Percentiles rank a stretch among this genome's conserved stretches.
These are phyloP conservation scores for Fremontodendron californicum DNA, from an alignment of 345 rosid species.

Conservation along the genomic window DNA sequence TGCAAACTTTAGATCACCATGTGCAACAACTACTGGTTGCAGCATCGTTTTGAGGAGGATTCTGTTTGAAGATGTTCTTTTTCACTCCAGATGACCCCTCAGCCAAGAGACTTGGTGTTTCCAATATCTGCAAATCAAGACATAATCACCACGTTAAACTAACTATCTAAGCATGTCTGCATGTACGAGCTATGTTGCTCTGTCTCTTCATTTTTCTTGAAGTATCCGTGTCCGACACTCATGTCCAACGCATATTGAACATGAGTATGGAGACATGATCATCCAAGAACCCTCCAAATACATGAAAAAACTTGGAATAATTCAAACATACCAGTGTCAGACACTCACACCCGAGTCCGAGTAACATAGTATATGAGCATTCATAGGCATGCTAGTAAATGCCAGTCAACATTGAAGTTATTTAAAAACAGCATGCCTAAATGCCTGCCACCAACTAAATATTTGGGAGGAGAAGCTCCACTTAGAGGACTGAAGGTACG, in stretches of 20 bases:
- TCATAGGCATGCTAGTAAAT: background rate
- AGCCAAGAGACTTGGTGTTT: constrained; percentile 73
- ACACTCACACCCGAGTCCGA: too few relatives aligned
- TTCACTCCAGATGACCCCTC: constrained; percentile 72
- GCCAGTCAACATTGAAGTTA: background rate
- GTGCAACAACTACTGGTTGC: constrained; percentile 60
- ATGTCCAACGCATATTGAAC: too few relatives aligned
- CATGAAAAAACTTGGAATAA: too few relatives aligned
- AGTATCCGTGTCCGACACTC: too few relatives aligned
- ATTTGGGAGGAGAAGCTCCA: background rate
- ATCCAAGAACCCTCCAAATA: too few relatives aligned
- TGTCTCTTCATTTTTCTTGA: too few relatives aligned
- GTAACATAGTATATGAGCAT: too few relatives aligned
- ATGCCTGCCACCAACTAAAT: background rate
- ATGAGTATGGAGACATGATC: too few relatives aligned
- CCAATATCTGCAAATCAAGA: constrained; percentile 59
- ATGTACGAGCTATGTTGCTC: background rate
- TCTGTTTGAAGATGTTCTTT: constrained; percentile 81
- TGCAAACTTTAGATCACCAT: constrained; percentile 11
- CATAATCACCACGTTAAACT: background rate
- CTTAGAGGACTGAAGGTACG: background rate
- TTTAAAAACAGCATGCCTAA: background rate
- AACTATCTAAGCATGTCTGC: background rate
- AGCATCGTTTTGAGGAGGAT: constrained; percentile 48
- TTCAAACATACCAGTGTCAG: too few relatives aligned